phyloP scores from a whole-genome alignment of 306 rosid species.

The Gynostemma pentaphyllum region DNA sequence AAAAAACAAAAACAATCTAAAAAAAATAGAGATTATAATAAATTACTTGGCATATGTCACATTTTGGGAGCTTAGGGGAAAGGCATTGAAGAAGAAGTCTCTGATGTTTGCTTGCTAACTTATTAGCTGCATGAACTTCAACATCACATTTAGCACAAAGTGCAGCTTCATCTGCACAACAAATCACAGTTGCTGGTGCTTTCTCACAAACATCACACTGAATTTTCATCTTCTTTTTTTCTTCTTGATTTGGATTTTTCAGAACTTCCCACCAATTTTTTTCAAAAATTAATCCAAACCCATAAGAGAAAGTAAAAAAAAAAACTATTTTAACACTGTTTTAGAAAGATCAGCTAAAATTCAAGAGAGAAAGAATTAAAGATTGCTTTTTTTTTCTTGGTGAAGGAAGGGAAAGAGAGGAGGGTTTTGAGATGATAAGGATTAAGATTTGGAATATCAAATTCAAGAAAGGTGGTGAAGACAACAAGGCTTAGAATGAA shows the following conservation, averaged over 20 bases:
- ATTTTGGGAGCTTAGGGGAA: conserved; percentile 78
- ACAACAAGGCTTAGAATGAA: conserved; percentile 6
- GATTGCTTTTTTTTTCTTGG: conserved; percentile 6
- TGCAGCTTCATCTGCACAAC: conserved; percentile 97
- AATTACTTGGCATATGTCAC: conserved; percentile 88
- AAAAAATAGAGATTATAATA: background rate
- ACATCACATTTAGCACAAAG: conserved; percentile 83
- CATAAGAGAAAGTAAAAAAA: background rate
- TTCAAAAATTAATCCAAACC: background rate
- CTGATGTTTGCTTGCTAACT: conserved; percentile 96
- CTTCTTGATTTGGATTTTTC: background rate
- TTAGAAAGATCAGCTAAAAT: background rate
- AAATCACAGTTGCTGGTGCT: conserved; percentile 83
- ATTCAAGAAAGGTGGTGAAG: background rate
- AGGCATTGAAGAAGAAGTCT: conserved; percentile 77
- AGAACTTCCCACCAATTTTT: background rate
- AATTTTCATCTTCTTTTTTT: conserved; percentile 46
- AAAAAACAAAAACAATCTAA: too few relatives aligned
- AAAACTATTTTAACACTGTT: background rate
- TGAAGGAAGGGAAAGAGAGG: conserved; percentile 8
- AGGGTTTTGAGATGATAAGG: conserved; percentile 25
- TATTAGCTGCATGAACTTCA: conserved; percentile 96
- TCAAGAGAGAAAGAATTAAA: background rate
- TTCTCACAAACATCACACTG: conserved; percentile 99
- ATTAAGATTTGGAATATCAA: conserved; percentile 13